Evolutionary conservation across 768 basidiomycete genomes (phyloP).

Genomic region (Xerocomellus intermedius): DNA sequence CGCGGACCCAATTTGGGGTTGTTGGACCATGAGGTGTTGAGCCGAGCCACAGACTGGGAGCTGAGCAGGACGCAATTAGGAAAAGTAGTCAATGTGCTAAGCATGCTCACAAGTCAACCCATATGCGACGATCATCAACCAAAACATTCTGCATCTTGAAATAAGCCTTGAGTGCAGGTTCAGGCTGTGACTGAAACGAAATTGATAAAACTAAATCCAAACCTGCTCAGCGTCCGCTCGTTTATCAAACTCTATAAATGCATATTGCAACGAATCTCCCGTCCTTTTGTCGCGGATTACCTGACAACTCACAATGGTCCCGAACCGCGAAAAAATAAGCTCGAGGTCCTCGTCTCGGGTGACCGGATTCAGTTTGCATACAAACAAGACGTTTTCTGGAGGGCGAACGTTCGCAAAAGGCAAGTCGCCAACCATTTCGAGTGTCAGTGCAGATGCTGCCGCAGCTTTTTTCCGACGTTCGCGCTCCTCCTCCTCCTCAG

Average conservation of each 20-base stretch:
- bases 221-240: conserved; percentile 93
- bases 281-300: conserved; percentile 95
- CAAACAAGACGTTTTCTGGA: conserved; percentile 97
- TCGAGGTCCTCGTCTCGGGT: conserved; percentile 96
- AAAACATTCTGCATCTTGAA: conserved; percentile 99
- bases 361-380: conserved; percentile 97
- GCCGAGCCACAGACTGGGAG: conserved; percentile 91
- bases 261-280: conserved; percentile 95
- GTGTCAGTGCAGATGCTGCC: conserved; percentile 87
- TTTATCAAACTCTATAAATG: conserved; percentile 97
- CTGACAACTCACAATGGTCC: conserved; percentile 95
- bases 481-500: conserved; percentile 83
- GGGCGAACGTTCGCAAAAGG: conserved; percentile 98
- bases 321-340: conserved; percentile 95
- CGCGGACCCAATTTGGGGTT: conserved; percentile 54
- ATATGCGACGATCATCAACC: conserved; percentile 95
- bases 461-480: conserved; percentile 86
- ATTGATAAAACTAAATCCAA: conserved; percentile 20
- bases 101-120: conserved; percentile 92
- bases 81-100: conserved; percentile 2
- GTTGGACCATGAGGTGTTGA: conserved; percentile 84
- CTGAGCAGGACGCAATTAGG: conserved; percentile 36
- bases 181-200: not conserved
- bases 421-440: conserved; percentile 99
- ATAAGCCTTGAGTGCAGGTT: conserved; percentile 63